Evolutionary conservation across 192 early-diverging fungal species (phyloP).

Genomic region (Linderina pennispora): DNA sequence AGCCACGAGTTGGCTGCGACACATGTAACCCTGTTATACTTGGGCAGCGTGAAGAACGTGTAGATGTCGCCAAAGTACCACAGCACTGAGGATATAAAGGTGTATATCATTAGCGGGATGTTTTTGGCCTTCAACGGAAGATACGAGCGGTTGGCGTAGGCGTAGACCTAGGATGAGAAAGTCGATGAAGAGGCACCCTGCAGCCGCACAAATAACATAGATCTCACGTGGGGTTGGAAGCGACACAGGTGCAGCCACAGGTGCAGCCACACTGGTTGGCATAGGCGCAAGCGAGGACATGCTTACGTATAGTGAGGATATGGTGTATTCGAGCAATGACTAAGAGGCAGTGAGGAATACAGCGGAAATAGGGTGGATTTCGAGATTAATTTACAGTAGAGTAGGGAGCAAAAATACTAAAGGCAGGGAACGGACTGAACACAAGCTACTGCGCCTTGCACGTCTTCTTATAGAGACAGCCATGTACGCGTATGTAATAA

Average conservation of each 20-base stretch:
- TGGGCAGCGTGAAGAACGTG: conserved; percentile 8
- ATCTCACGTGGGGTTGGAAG: neutral
- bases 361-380: too few relatives aligned
- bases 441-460: too few relatives aligned
- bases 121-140: conserved; percentile 28
- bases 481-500: too few relatives aligned
- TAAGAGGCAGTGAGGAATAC: too few relatives aligned
- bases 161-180: conserved; percentile 21
- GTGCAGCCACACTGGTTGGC: neutral
- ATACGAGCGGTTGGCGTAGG: conserved; percentile 27
- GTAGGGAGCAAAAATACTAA: too few relatives aligned
- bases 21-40: conserved; percentile 27
- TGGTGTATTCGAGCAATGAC: neutral
- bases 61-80: conserved; percentile 28
- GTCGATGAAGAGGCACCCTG: conserved; percentile 6
- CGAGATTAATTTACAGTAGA: too few relatives aligned
- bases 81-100: conserved; percentile 29
- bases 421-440: too few relatives aligned
- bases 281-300: neutral
- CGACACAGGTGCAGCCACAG: neutral
- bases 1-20: conserved; percentile 33
- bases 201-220: neutral
- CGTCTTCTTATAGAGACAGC: too few relatives aligned
- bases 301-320: neutral
- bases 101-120: conserved; percentile 27